phyloP scores from a whole-genome alignment of 139 green algal genomes.

The Ettlia oleoabundans region DNA sequence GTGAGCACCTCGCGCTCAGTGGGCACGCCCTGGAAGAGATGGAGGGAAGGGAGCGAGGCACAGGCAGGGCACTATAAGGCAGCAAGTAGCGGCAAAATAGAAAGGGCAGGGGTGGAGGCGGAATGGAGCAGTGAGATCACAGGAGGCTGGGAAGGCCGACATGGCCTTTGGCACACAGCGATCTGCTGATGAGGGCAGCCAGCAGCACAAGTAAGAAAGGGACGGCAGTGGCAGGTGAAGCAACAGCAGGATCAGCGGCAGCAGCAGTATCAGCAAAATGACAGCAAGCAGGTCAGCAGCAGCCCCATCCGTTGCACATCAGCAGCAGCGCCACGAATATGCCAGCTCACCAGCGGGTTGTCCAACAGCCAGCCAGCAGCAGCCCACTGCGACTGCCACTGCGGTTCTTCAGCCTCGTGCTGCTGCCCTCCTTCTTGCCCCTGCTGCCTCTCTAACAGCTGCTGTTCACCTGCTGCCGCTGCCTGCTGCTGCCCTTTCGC shows the following conservation, averaged over 20 bases:
- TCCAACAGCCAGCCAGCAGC: conserved; percentile 64
- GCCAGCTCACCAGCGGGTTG: conserved; percentile 63
- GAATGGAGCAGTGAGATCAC: too few relatives aligned
- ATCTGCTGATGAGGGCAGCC: neutral
- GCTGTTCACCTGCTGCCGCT: conserved; percentile 1
- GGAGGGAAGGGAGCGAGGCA: too few relatives aligned
- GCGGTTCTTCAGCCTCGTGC: neutral
- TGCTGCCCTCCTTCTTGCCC: neutral
- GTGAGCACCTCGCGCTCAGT: conserved; percentile 75
- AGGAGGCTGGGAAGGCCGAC: too few relatives aligned
- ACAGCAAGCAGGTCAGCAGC: neutral
- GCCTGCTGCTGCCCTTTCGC: neutral
- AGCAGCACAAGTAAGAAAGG: neutral
- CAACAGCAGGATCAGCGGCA: neutral
- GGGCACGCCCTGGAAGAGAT: conserved; percentile 55
- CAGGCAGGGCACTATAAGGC: neutral
- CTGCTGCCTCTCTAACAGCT: neutral
- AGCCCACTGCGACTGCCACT: conserved; percentile 55
- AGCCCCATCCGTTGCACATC: neutral
- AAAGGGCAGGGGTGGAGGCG: neutral
- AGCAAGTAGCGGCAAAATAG: neutral
- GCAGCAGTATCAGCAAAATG: neutral
- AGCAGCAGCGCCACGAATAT: too few relatives aligned
- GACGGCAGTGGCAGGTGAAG: neutral
- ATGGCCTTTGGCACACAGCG: too few relatives aligned